phyloP scores from a whole-genome alignment of 495 filamentous ascomycete species.

The Penicillium psychrofluorescens region DNA sequence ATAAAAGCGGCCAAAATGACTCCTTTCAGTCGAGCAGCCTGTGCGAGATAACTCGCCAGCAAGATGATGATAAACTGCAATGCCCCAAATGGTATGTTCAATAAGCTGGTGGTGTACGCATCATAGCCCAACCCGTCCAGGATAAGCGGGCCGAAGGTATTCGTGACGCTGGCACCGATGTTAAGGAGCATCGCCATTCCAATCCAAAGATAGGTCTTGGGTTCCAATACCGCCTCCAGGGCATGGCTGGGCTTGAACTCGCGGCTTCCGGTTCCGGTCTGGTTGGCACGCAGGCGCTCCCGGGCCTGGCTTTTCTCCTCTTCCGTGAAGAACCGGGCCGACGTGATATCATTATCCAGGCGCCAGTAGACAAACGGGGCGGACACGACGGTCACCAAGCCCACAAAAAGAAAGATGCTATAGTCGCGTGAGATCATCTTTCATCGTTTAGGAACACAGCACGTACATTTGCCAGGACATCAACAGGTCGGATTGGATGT shows the following conservation, averaged over 20 bases:
- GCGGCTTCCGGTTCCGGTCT: constrained; percentile 46
- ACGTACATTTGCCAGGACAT: constrained; percentile 57
- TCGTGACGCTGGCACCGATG: constrained; percentile 53
- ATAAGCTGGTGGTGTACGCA: constrained; percentile 43
- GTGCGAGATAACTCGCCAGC: constrained; percentile 36
- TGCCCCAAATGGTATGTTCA: constrained; percentile 45
- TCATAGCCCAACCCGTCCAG: constrained; percentile 53
- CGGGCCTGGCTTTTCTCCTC: constrained; percentile 52
- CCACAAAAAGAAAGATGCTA: constrained; percentile 41
- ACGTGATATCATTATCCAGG: constrained; percentile 39
- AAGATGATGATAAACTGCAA: constrained; percentile 39
- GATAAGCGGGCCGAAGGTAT: constrained; percentile 55
- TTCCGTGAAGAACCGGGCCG: constrained; percentile 54
- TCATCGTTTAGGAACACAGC: neutral
- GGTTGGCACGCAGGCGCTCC: constrained; percentile 55
- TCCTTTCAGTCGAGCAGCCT: constrained; percentile 44
- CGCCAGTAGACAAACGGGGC: constrained; percentile 36
- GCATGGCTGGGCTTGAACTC: constrained; percentile 43
- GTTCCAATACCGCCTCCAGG: constrained; percentile 37
- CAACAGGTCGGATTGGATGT: constrained; percentile 43
- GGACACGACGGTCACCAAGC: constrained; percentile 40
- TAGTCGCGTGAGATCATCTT: neutral
- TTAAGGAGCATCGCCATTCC: constrained; percentile 52
- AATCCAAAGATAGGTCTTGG: constrained; percentile 43
- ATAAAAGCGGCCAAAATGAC: constrained; percentile 39